These are phyloP conservation scores for Eutypella sp. DNA, from an alignment of 2,329 filamentous ascomycete species.

Conservation along the genomic window DNA sequence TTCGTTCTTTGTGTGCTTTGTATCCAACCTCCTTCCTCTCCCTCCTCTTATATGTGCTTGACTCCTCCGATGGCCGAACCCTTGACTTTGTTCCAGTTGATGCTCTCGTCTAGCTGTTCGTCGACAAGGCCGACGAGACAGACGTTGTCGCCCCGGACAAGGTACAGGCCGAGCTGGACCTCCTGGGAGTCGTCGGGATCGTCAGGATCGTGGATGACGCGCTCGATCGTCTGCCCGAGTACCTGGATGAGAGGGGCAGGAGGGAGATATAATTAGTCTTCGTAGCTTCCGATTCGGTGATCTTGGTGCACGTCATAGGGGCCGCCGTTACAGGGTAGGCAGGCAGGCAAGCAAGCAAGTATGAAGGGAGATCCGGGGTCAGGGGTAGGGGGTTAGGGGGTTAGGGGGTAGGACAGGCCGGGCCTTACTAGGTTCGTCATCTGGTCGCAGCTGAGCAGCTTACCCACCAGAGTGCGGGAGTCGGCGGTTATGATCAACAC, in stretches of 20 bases:
- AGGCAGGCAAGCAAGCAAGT: too few relatives aligned
- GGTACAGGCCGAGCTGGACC: slow-evolving; percentile 79
- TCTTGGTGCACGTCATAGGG: too few relatives aligned
- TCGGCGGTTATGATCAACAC: slow-evolving; percentile 89
- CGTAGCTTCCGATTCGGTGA: too few relatives aligned
- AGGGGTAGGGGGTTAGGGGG: neutral
- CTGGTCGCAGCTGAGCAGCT: slow-evolving; percentile 80
- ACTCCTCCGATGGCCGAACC: slow-evolving; percentile 78
- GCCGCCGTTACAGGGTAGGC: too few relatives aligned
- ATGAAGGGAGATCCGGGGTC: too few relatives aligned
- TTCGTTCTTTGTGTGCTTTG: too few relatives aligned
- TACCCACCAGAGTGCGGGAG: slow-evolving; percentile 80
- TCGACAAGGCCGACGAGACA: slow-evolving; percentile 86
- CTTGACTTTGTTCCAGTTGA: slow-evolving; percentile 89
- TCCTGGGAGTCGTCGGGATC: slow-evolving; percentile 77
- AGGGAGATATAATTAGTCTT: neutral
- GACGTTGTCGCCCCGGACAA: slow-evolving; percentile 92
- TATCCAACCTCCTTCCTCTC: too few relatives aligned
- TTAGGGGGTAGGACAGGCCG: too few relatives aligned
- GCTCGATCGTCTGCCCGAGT: slow-evolving; percentile 75
- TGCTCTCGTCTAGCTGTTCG: slow-evolving; percentile 80
- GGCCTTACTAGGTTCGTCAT: slow-evolving; percentile 75
- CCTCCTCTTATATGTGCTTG: slow-evolving; percentile 57
- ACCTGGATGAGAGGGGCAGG: slow-evolving; percentile 45
- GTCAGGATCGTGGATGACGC: slow-evolving; percentile 81